phyloP scores from a whole-genome alignment of 202 grass and related monocot genomes.

The Cymbopogon flexuosus region DNA sequence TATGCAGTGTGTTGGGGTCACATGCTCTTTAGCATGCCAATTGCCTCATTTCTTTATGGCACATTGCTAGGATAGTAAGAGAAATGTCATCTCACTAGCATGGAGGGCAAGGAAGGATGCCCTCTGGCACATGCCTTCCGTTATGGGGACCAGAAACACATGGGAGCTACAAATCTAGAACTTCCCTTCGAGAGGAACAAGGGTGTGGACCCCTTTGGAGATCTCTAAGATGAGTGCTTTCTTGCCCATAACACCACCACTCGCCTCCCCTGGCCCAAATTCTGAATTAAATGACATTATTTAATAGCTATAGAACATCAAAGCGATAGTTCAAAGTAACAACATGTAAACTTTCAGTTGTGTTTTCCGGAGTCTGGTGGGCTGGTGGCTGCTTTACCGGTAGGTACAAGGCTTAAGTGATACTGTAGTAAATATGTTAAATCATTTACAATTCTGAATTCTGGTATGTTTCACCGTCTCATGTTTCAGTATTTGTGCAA shows the following conservation, averaged over 20 bases:
- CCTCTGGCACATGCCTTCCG: constrained; percentile 56
- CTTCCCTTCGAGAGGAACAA: constrained; percentile 42
- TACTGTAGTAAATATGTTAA: neutral
- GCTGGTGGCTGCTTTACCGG: neutral
- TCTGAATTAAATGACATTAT: constrained; percentile 13
- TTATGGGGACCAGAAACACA: constrained; percentile 71
- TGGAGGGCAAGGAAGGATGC: constrained; percentile 47
- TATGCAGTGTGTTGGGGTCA: constrained; percentile 62
- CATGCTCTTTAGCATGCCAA: constrained; percentile 63
- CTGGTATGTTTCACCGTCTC: neutral
- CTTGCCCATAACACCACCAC: constrained; percentile 39
- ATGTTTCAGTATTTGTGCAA: constrained; percentile 25
- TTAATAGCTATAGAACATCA: neutral
- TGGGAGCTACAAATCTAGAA: constrained; percentile 58
- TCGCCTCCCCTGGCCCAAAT: constrained; percentile 26
- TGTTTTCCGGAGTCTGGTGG: neutral
- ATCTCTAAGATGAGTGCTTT: constrained; percentile 48
- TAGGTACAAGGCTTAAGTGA: neutral
- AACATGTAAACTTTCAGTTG: neutral
- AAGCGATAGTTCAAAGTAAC: neutral
- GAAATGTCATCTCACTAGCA: constrained; percentile 41
- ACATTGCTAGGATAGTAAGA: constrained; percentile 28
- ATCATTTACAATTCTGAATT: neutral
- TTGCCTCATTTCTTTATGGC: constrained; percentile 35
- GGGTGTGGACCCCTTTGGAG: constrained; percentile 27